A percentile compares a stretch with the other conserved stretches of the same genome.
Evolutionary conservation across 805 yeast genomes (phyloP).

Genomic region (Metschnikowia santaceciliae): DNA sequence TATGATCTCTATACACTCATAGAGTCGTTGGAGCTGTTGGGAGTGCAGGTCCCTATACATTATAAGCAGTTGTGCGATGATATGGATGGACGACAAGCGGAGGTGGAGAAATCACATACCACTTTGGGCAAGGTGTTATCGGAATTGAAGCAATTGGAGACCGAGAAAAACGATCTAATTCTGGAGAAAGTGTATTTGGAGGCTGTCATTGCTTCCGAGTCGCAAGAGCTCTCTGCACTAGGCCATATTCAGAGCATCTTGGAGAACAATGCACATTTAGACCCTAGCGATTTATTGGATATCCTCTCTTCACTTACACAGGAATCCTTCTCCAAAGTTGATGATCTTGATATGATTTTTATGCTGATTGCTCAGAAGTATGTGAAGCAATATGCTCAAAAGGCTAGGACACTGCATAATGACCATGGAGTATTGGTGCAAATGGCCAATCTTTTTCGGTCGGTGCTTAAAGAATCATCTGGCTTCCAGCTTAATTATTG

Average conservation of each 20-base stretch:
- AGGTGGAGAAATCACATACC: slow-evolving; percentile 12
- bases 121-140: slow-evolving; percentile 15
- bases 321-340: slow-evolving; percentile 2
- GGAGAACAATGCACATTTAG: neutral
- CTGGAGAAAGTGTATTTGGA: slow-evolving; percentile 7
- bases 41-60: slow-evolving; percentile 32
- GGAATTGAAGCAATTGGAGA: slow-evolving; percentile 15
- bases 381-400: slow-evolving; percentile 4
- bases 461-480: neutral
- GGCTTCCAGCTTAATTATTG: slow-evolving; percentile 8
- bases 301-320: slow-evolving; percentile 6
- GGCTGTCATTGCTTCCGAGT: slow-evolving; percentile 1
- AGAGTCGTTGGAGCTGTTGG: slow-evolving; percentile 30
- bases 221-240: slow-evolving; percentile 1
- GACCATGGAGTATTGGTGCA: slow-evolving; percentile 1
- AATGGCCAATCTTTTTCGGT: slow-evolving; percentile 10
- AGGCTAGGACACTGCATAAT: neutral
- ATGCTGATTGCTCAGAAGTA: slow-evolving; percentile 5
- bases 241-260: neutral
- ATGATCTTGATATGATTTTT: slow-evolving; percentile 5
- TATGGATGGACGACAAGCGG: slow-evolving; percentile 4
- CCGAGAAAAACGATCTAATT: slow-evolving; percentile 1
- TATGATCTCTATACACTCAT: slow-evolving; percentile 34
- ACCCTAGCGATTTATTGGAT: neutral
- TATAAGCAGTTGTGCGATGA: slow-evolving; percentile 34